Evolutionary conservation across 2,329 filamentous ascomycete genomes (phyloP), one percentile per base, ranked within the genome.

Genomic region (Aspergillus arachidicola): DNA sequence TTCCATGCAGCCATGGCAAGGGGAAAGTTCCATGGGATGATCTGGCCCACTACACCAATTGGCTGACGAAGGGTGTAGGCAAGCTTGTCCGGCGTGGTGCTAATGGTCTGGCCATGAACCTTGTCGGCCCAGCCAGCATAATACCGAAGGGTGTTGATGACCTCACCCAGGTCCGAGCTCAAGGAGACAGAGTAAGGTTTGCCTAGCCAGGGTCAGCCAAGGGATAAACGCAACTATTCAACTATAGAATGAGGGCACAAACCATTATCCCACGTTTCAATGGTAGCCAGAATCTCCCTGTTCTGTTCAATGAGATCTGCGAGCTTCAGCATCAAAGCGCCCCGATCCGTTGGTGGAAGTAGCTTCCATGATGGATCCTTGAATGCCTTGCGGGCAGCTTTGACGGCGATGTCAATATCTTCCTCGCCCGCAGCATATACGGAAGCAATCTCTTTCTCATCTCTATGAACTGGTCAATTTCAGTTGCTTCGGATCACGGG

Each of bases 101-200:
- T 64, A 51, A 95, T 89, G 61, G 93, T 92, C 84, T 94, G 93
- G 79, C 93, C 93, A 79, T 89, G 85, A 69, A 95, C 89, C 88
- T 96, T 97, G 85, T 97, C 93, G 73, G 93, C 91, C 89, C 91
- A 96, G 66, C 93, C 93, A 74, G 86, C 93, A 73, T 94, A 95
- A 83, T 94, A 97, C 79, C 93, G 88, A 73, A 97, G 80, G 81
- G 86, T 90, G 74, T 85, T 89, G 68, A 87, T 83, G 63, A 89
- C 89, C 70, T 87, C 85, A 60, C 78, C 82, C 48, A 96, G 85
- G 75, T 97, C 93, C 68, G 88, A 90, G 75, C 88, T 90, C 64
- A 79, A 62, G 19, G 80, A 76, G 48, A 79, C 75, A 21, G 71
- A 69, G 65, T 80, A 80, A n/a, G 79, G 78, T 68, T 81, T 81